phyloP scores from a whole-genome alignment of 441 rosid species.

The Adansonia gregorii region DNA sequence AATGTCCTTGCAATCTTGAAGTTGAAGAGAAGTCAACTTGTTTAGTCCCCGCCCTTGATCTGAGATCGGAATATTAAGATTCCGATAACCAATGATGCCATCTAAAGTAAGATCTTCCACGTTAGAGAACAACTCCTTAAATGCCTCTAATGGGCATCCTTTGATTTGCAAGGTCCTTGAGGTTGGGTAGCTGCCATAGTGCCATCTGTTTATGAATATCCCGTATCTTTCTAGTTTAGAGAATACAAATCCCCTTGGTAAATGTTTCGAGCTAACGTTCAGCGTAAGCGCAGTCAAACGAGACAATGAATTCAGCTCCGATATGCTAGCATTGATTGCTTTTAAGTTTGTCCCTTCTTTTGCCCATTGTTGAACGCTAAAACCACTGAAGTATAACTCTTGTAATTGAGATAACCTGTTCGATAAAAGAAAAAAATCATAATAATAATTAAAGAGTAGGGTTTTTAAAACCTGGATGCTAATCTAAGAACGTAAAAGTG shows the following conservation, averaged over 20 bases:
- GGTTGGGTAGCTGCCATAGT: background rate
- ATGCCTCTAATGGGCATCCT: background rate
- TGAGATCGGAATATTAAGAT: conserved; percentile 17
- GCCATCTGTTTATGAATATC: background rate
- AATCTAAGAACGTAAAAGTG: too few species aligned
- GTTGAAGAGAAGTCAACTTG: background rate
- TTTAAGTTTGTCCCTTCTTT: too few species aligned
- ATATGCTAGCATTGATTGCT: background rate
- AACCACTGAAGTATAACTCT: too few species aligned
- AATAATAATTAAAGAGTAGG: too few species aligned
- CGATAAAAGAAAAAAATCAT: too few species aligned
- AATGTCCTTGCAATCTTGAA: conserved; percentile 10
- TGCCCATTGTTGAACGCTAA: too few species aligned
- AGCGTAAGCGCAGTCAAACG: background rate
- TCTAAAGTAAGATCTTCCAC: conserved; percentile 19
- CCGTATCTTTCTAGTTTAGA: background rate
- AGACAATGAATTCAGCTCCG: background rate
- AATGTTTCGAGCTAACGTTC: background rate
- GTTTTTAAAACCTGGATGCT: too few species aligned
- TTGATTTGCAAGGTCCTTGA: background rate
- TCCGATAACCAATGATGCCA: background rate
- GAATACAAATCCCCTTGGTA: background rate
- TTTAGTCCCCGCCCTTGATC: conserved; percentile 14
- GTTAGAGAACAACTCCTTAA: conserved; percentile 19
- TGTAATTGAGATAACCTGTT: too few species aligned